A percentile compares a stretch with the other conserved stretches of the same genome.
Evolutionary conservation across 768 basidiomycete species (phyloP).

Genomic region (Rhodotorula paludigena): DNA sequence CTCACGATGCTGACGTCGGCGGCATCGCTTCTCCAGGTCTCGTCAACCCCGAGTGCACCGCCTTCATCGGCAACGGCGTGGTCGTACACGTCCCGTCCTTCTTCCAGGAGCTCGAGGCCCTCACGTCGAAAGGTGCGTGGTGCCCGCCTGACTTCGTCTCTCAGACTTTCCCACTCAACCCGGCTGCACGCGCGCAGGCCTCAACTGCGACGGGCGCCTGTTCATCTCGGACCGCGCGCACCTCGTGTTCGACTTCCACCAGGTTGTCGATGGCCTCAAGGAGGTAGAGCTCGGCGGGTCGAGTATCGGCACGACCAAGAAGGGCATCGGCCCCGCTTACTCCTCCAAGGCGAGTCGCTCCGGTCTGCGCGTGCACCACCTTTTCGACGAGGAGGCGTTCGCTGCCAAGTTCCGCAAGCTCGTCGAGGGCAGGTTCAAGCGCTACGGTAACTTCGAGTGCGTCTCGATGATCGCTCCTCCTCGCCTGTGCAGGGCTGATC

Average conservation of each 20-base stretch:
- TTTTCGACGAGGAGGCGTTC: slow-evolving; percentile 65
- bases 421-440: slow-evolving; percentile 95
- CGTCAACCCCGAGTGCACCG: slow-evolving; percentile 76
- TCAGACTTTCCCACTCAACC: not conserved
- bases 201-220: slow-evolving; percentile 74
- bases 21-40: slow-evolving; percentile 57
- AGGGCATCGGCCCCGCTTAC: slow-evolving; percentile 97
- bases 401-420: slow-evolving; percentile 87
- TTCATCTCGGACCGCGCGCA: slow-evolving; percentile 95
- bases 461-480: not conserved
- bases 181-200: slow-evolving; percentile 54
- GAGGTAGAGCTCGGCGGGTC: slow-evolving; percentile 88
- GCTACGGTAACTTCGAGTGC: slow-evolving; percentile 86
- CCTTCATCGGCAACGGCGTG: slow-evolving; percentile 89
- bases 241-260: slow-evolving; percentile 98
- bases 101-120: slow-evolving; percentile 81
- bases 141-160: not conserved
- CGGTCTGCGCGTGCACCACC: slow-evolving; percentile 90
- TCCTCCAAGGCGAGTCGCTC: slow-evolving; percentile 95
- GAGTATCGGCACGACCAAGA: slow-evolving; percentile 90
- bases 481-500: not conserved
- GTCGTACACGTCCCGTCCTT: slow-evolving; percentile 94
- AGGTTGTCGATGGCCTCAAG: slow-evolving; percentile 97
- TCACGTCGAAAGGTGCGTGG: slow-evolving; percentile 70
- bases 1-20: too few species aligned